Conservation (phyloP, 2,329 filamentous ascomycete species). For the Penicillium sp. region DNA sequence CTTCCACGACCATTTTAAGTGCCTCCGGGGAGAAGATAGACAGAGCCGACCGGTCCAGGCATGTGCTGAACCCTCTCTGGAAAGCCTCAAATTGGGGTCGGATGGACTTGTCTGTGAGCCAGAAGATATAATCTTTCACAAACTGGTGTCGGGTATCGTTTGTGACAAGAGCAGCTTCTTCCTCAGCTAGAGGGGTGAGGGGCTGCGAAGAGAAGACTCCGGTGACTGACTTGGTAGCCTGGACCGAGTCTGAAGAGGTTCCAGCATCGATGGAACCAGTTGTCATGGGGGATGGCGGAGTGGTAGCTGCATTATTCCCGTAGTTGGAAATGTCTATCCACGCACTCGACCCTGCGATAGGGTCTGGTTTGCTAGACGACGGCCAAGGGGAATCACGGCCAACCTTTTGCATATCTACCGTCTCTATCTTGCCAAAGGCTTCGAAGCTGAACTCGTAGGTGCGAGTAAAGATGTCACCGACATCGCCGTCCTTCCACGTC, state of each 20-base stretch:
- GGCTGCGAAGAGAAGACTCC: constrained; percentile 25
- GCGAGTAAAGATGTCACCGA: constrained; percentile 78
- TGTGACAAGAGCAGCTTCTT: constrained; percentile 73
- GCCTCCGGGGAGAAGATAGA: constrained; percentile 69
- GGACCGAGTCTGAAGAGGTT: constrained; percentile 11
- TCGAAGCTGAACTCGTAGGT: constrained; percentile 83
- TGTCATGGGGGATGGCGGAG: constrained; percentile 25
- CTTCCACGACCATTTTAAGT: constrained; percentile 80
- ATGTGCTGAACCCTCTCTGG: constrained; percentile 74
- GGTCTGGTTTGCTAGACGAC: constrained; percentile 8
- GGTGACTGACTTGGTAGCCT: constrained; percentile 24
- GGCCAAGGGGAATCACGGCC: constrained; percentile 41
- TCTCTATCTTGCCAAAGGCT: constrained; percentile 54
- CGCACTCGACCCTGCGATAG: constrained; percentile 13
- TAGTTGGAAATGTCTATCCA: constrained; percentile 27
- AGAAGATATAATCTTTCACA: constrained; percentile 80
- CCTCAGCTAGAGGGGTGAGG: constrained; percentile 31
- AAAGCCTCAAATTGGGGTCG: constrained; percentile 79
- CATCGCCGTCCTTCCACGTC: constrained; percentile 76
- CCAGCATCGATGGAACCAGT: constrained; percentile 18
- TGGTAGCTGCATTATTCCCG: constrained; percentile 17
- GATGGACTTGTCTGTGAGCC: constrained; percentile 77
- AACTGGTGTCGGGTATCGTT: constrained; percentile 76
- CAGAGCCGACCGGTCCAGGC: constrained; percentile 70
- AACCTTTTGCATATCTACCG: constrained; percentile 56